These are phyloP conservation scores for Dactylella cylindrospora DNA, from an alignment of 2,329 filamentous ascomycete genomes.

Conservation along the genomic window DNA sequence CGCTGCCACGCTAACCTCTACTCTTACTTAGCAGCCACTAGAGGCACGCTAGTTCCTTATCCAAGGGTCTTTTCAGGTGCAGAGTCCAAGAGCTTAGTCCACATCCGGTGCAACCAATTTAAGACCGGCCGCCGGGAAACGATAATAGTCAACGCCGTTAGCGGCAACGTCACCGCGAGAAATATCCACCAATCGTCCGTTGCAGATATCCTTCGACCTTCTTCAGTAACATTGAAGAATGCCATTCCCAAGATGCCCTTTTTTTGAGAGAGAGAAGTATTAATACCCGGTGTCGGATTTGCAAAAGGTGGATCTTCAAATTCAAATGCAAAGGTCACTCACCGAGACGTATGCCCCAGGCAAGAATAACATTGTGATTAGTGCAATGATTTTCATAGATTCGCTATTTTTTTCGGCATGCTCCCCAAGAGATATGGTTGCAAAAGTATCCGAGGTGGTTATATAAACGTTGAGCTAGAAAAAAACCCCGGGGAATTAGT, in stretches of 20 bases:
- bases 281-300: background rate
- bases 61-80: no score
- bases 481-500: no score
- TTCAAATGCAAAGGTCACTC: background rate
- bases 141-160: background rate
- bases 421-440: background rate
- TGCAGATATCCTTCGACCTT: background rate
- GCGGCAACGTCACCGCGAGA: background rate
- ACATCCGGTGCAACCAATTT: no score
- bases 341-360: constrained; percentile 2
- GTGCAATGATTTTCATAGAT: background rate
- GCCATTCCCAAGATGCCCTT: constrained; percentile 4
- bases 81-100: no score
- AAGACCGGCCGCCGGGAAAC: no score
- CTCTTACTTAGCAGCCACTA: no score
- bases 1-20: no score
- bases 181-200: constrained; percentile 1
- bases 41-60: no score
- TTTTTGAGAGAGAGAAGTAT: background rate
- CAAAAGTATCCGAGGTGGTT: background rate
- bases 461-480: background rate
- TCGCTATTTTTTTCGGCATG: constrained; percentile 1
- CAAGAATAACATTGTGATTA: constrained; percentile 2
- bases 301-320: background rate
- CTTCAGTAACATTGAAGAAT: background rate